Evolutionary conservation across 2,329 filamentous ascomycete species (phyloP).

Genomic region (Grosmannia clavigera): DNA sequence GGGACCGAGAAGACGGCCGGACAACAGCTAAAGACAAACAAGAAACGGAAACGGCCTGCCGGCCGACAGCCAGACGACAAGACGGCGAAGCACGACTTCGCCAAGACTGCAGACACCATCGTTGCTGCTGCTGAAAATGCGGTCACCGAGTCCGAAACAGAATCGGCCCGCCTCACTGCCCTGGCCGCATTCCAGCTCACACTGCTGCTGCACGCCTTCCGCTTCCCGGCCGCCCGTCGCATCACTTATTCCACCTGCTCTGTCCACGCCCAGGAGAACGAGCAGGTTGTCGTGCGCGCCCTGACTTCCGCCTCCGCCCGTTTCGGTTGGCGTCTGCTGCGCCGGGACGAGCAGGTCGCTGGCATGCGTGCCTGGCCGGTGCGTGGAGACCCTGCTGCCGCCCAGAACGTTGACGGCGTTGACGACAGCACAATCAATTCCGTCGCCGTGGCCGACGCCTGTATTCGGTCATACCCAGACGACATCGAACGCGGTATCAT

Average conservation of each 20-base stretch:
- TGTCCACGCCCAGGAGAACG: constrained; percentile 76
- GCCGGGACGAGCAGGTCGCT: constrained; percentile 57
- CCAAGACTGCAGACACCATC: too few relatives aligned
- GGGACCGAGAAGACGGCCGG: not conserved
- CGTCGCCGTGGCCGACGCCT: constrained; percentile 50
- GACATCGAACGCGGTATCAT: constrained; percentile 68
- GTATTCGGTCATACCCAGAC: constrained; percentile 69
- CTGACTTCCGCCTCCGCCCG: constrained; percentile 52
- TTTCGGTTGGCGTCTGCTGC: constrained; percentile 67
- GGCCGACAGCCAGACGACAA: not conserved
- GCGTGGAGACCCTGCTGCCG: constrained; percentile 36
- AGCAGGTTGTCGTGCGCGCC: constrained; percentile 64
- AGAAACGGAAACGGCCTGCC: constrained; percentile 31
- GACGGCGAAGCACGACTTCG: not conserved
- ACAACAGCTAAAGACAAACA: constrained; percentile 14
- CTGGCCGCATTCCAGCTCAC: constrained; percentile 72
- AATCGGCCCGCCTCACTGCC: constrained; percentile 56
- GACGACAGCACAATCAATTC: not conserved
- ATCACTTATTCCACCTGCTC: constrained; percentile 95
- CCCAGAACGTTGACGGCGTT: not conserved
- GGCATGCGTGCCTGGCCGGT: constrained; percentile 69
- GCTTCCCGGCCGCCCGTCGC: constrained; percentile 60
- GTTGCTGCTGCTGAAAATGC: too few relatives aligned
- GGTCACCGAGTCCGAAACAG: constrained; percentile 24
- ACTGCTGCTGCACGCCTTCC: constrained; percentile 72